These are phyloP conservation scores for Echites panduratus DNA, from an alignment of 257 asterid species.

Conservation along the genomic window DNA sequence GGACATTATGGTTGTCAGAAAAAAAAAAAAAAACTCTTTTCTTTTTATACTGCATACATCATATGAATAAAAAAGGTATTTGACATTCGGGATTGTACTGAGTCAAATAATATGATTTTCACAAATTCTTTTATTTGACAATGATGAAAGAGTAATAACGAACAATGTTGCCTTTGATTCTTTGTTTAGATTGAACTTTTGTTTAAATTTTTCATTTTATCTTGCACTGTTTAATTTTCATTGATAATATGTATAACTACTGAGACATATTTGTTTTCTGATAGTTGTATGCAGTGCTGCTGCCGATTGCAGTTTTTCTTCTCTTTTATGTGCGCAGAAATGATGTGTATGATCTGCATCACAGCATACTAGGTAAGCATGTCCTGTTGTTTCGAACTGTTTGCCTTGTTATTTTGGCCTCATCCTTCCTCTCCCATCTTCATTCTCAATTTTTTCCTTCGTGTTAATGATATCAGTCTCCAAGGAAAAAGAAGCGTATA, in stretches of 20 bases:
- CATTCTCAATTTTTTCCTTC: background rate
- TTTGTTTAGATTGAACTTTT: background rate
- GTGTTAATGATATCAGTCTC: background rate
- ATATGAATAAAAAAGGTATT: background rate
- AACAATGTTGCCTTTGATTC: background rate
- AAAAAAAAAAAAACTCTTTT: background rate
- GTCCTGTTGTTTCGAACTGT: background rate
- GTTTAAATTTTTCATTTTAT: background rate
- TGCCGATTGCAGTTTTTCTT: constrained; percentile 59
- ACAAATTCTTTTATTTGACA: background rate
- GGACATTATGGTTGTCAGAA: background rate
- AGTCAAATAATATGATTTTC: background rate
- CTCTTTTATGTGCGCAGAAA: constrained; percentile 61
- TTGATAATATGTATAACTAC: constrained; percentile 5
- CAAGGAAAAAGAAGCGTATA: background rate
- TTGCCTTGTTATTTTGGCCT: background rate
- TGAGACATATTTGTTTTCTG: constrained; percentile 12
- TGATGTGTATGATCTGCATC: constrained; percentile 78
- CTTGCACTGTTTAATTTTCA: background rate
- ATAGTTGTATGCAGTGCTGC: constrained; percentile 63
- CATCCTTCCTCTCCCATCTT: background rate
- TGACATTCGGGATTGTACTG: too few species aligned
- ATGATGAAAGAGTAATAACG: too few species aligned
- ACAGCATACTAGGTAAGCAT: constrained; percentile 57
- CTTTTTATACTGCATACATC: background rate